Base-by-base conservation (phyloP, 2,329 filamentous ascomycete genomes). In the Xylariaceae sp. region DNA sequence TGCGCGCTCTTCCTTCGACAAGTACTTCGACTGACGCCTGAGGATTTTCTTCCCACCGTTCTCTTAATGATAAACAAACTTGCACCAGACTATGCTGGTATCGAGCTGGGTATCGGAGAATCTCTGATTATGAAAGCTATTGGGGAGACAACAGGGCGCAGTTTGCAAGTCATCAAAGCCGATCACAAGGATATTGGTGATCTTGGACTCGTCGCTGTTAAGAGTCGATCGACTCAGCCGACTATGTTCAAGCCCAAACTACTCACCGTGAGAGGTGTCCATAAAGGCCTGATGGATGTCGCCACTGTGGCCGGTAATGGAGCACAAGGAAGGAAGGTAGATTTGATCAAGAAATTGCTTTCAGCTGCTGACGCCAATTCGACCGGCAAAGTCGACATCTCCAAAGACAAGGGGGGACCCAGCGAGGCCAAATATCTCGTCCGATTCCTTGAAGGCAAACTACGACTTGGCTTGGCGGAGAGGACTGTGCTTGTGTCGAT, bases 51-150 rank as follows among this genome's bases (percentile, higher is more conserved):
- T 2, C 87, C 93, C 0, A 96, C 92, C 0, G 88, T 98, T 21
- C 82, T 96, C 61, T 85, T 99, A 26, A 98, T 99, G 95, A 91
- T 96, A 74, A 97, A 97, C 77, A 98, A 98, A 74, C 85, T 99
- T 23, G 95, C 95, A 2, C 94, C 95, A 3, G 95, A 99, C 70
- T 99, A 97, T 73, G 89, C 93, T 39, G 95, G 95, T 17, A 93
- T 99, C 61, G 95, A 99, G 75, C 82, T 99, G 26, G 95, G 95
- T n/a, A 99, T 99, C 67, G 95, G 95, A 54, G 95, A 99, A 76
- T 98, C 94, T 0, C 77, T 99, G 24, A 97, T 99, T 68, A 98
- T 98, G 93, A 99, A 98, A 74, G 91, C 95, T 4, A 96, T 99
- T 69, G 94, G 94, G 9, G 94, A 98, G 77, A 90, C 88, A 26